Evolutionary conservation across 805 yeast species (phyloP).

Genomic region (Yamadazyma akitaensis): DNA sequence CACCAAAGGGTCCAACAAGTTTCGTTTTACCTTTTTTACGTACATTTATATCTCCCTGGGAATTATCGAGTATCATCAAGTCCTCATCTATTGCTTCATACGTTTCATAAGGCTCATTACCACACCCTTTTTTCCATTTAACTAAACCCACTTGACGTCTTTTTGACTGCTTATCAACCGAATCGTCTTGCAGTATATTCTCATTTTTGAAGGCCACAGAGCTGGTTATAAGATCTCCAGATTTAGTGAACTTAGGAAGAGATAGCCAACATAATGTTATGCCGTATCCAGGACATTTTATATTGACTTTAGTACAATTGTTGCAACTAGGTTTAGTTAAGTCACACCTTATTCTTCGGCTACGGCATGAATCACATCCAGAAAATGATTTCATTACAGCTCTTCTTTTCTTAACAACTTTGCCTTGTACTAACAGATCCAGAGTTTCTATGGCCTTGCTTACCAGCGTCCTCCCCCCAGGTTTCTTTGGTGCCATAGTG

Average conservation of each 20-base stretch:
- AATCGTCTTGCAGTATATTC: constrained; percentile 12
- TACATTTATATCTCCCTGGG: constrained; percentile 29
- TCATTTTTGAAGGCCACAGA: constrained; percentile 29
- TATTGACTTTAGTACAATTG: constrained; percentile 65
- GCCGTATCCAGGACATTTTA: constrained; percentile 78
- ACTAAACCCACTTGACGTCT: constrained; percentile 68
- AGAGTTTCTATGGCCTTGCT: too few relatives aligned
- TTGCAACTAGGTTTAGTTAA: constrained; percentile 63
- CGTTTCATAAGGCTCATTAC: constrained; percentile 50
- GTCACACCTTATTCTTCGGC: constrained; percentile 80
- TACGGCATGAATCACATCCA: constrained; percentile 86
- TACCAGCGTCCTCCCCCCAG: neutral
- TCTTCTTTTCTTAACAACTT: constrained; percentile 4
- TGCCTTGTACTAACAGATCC: neutral
- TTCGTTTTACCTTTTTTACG: constrained; percentile 46
- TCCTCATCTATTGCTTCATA: constrained; percentile 83
- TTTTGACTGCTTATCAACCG: constrained; percentile 56
- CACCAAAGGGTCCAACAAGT: constrained; percentile 79
- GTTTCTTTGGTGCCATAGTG: neutral
- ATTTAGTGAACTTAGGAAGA: constrained; percentile 40
- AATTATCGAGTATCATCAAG: constrained; percentile 52
- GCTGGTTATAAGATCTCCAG: constrained; percentile 25
- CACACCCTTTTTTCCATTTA: constrained; percentile 51
- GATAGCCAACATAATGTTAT: constrained; percentile 73
- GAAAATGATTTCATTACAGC: constrained; percentile 62